Evolutionary conservation across 78 protist genomes (phyloP), one percentile per base, ranked within the genome.

Genomic region (Chrysochromulina tobinii): DNA sequence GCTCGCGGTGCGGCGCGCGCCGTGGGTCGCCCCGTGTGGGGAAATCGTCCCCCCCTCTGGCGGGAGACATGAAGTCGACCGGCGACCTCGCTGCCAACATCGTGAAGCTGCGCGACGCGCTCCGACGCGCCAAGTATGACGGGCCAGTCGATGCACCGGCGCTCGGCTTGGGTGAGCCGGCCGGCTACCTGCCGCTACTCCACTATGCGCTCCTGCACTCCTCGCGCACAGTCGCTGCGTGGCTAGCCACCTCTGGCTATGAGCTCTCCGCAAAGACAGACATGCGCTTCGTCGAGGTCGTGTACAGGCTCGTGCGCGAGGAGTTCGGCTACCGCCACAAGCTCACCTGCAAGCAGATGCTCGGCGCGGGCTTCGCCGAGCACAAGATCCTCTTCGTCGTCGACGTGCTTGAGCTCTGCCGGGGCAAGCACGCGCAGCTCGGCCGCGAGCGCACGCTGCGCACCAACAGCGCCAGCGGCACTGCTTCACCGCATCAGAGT

Each of bases 331-430:
- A 68, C 59, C 61, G 66, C 58, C 91, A 55, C 66, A 17, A 50
- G 18, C 91, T 89, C 57, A 48, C 91, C 12, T 0, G 50, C 55
- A 38, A 57, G 67, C 91, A 89, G 84, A 48, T 89, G 27, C 58
- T 89, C 64, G 14, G 86, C 12, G 50, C 81, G 2, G 91, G 87
- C 66, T 89, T 89, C 15, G 91, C 91, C 15, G 91, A 89, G 66
- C 81, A 53, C 15, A 59, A 79, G 67, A 0, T 67, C 53, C 75
- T 14, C 14, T 9, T 89, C 15, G 53, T 21, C 8, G 9, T 75
- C 75, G 87, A 89, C 23, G 0, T 66, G n/a, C 48, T 72, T 11
- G 50, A 27, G 11, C 67, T 27, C 38, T 14, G 51, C 27, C 50
- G 68, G 11, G 25, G 59, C 2, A 59, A 89, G 67, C 58, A 66